Conservation (phyloP, 2,329 filamentous ascomycete species). For the Penicillium sp. region DNA sequence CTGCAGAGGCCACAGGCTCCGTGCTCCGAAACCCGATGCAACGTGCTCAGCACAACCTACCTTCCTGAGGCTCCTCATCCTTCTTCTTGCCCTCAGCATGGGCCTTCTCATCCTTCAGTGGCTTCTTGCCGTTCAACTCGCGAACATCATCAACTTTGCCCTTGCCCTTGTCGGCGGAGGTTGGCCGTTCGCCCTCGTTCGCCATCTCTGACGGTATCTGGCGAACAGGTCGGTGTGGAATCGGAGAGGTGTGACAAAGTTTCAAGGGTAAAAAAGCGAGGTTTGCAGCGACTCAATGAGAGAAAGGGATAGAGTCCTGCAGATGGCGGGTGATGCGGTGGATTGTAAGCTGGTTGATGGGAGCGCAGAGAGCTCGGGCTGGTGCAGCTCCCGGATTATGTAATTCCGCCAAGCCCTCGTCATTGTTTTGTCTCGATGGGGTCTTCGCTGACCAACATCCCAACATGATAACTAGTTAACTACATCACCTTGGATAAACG, state of each 20-base stretch:
- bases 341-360: constrained; percentile 37
- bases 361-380: constrained; percentile 34
- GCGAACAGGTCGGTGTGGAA: constrained; percentile 35
- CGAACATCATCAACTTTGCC: constrained; percentile 79
- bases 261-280: constrained; percentile 13
- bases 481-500: neutral
- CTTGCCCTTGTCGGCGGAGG: constrained; percentile 92
- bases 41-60: constrained; percentile 47
- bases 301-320: constrained; percentile 26
- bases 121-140: constrained; percentile 62
- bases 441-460: constrained; percentile 1
- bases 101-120: constrained; percentile 71
- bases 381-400: constrained; percentile 35
- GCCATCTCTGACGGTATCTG: constrained; percentile 69
- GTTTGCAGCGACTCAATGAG: constrained; percentile 19
- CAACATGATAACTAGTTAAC: neutral
- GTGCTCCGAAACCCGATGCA: constrained; percentile 9
- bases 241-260: constrained; percentile 16
- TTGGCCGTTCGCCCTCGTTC: constrained; percentile 87
- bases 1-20: constrained; percentile 22
- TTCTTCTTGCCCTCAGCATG: constrained; percentile 74
- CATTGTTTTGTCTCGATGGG: constrained; percentile 25
- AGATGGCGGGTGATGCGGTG: constrained; percentile 30
- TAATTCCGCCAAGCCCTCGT: constrained; percentile 34
- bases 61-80: constrained; percentile 70